Percentiles rank a stretch among this genome's conserved stretches.
Conservation (phyloP, 177 flowering plant species). For the Vitis hybrid region DNA sequence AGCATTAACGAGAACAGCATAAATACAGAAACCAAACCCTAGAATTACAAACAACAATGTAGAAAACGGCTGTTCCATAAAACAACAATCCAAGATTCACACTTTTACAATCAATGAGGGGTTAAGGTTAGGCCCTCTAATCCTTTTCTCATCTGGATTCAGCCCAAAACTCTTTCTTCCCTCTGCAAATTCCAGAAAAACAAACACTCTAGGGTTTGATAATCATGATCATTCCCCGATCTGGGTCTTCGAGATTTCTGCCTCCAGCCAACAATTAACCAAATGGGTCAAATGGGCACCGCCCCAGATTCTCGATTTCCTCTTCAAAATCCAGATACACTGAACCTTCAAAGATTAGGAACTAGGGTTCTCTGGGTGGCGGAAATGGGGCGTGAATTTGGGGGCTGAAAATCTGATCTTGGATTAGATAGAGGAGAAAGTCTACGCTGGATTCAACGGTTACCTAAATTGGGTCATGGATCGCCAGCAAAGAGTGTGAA, state of each 20-base stretch:
- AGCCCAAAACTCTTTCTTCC: neutral
- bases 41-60: constrained; percentile 20
- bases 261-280: neutral
- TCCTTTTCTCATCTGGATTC: constrained; percentile 15
- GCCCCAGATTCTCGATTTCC: neutral
- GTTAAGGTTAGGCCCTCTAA: neutral
- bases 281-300: constrained; percentile 12
- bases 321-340: neutral
- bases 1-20: constrained; percentile 23
- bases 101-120: neutral
- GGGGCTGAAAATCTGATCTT: neutral
- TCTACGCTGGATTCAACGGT: constrained; percentile 25
- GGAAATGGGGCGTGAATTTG: no score
- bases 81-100: neutral
- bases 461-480: constrained; percentile 18
- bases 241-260: constrained; percentile 9
- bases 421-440: neutral
- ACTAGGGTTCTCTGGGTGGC: no score
- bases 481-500: constrained; percentile 3
- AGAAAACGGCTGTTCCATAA: constrained; percentile 37
- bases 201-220: neutral
- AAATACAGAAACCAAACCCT: constrained; percentile 24
- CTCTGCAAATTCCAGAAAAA: neutral
- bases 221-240: neutral
- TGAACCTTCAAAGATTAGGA: no score